These are phyloP conservation scores for Nitzschia inconspicua DNA, from an alignment of 108 stramenopile species.

Conservation along the genomic window DNA sequence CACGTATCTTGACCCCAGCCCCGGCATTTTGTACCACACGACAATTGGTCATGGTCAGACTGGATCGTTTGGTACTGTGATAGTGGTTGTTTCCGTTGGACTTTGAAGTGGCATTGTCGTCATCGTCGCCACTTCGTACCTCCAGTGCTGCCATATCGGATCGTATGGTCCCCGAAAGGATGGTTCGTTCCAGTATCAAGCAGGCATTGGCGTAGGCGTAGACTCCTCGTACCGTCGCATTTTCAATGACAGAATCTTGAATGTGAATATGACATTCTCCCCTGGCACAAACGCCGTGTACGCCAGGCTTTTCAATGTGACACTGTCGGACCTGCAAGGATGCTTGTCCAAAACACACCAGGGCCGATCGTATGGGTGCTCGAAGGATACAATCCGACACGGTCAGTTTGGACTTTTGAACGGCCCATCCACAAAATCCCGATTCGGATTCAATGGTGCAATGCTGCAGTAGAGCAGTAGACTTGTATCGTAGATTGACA, in stretches of 20 bases:
- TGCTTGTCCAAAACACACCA: constrained; percentile 32
- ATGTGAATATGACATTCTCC: constrained; percentile 11
- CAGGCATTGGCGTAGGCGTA: constrained; percentile 36
- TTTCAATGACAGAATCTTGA: background rate
- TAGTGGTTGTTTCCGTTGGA: background rate
- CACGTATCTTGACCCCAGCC: constrained; percentile 24
- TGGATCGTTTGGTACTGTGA: background rate
- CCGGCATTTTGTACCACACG: constrained; percentile 21
- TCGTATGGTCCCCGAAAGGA: constrained; percentile 19
- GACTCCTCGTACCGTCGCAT: constrained; percentile 20
- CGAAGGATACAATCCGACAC: constrained; percentile 5
- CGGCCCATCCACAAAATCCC: constrained; percentile 34
- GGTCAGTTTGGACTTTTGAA: constrained; percentile 24
- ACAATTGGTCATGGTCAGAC: constrained; percentile 8
- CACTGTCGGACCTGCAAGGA: background rate
- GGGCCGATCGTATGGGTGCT: constrained; percentile 19
- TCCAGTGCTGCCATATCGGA: constrained; percentile 33
- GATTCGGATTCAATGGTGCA: constrained; percentile 1
- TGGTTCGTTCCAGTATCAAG: background rate
- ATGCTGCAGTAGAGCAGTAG: background rate
- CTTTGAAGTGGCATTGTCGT: background rate
- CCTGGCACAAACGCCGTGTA: constrained; percentile 31
- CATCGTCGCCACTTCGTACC: background rate
- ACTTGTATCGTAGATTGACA: constrained; percentile 30
- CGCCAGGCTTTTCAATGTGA: constrained; percentile 16